phyloP scores from a whole-genome alignment of 352 stramenopile species.

The Globisporangium orthogonon region DNA sequence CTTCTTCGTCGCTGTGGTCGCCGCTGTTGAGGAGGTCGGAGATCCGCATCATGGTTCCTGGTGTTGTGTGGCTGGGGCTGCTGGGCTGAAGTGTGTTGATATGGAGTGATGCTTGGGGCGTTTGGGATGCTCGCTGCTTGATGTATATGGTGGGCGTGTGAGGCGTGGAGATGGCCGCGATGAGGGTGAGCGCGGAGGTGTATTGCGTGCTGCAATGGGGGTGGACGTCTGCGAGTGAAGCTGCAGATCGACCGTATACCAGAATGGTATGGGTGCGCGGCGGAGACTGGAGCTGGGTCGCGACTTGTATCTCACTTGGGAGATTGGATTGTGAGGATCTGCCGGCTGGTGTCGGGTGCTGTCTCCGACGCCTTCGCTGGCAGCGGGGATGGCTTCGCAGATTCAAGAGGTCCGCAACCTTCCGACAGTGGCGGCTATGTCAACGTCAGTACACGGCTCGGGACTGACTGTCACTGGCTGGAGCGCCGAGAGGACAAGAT shows the following conservation, averaged over 20 bases:
- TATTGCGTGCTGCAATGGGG: conserved; percentile 6
- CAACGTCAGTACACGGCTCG: not conserved
- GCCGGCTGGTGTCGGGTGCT: not conserved
- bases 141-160: not conserved
- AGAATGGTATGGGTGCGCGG: not conserved
- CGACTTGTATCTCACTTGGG: conserved; percentile 19
- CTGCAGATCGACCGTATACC: not conserved
- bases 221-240: not conserved
- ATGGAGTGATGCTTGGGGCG: not conserved
- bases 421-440: not conserved
- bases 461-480: not conserved
- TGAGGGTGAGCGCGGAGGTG: no score
- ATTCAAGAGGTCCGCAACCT: not conserved
- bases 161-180: no score
- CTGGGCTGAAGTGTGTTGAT: not conserved
- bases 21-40: conserved; percentile 17
- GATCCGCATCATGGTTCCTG: conserved; percentile 14
- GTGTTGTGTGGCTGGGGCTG: not conserved
- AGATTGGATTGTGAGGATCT: conserved; percentile 16
- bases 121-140: not conserved
- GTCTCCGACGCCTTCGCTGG: not conserved
- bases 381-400: conserved; percentile 2
- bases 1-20: conserved; percentile 12
- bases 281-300: conserved; percentile 6
- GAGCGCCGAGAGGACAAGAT: not conserved